A percentile compares a stretch with the other conserved stretches of the same genome.
Conservation (phyloP, 345 rosid species). For the Acer negundo region DNA sequence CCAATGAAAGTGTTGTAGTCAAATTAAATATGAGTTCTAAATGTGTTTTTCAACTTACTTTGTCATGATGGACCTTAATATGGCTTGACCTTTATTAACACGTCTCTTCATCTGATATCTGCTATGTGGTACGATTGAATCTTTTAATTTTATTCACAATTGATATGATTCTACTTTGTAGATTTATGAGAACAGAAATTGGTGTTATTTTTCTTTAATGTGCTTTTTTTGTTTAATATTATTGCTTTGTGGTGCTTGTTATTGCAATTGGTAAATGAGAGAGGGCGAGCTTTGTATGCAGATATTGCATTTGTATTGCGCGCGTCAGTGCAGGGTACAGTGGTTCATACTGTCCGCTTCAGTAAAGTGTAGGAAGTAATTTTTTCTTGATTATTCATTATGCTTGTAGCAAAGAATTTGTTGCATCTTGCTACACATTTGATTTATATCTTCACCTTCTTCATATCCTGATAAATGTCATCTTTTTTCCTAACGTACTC, state of each 20-base stretch:
- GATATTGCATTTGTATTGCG: background rate
- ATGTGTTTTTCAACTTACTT: background rate
- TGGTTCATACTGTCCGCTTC: background rate
- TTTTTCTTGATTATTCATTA: background rate
- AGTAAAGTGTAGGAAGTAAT: background rate
- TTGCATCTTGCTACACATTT: background rate
- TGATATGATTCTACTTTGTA: background rate
- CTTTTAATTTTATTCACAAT: background rate
- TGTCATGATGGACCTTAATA: background rate
- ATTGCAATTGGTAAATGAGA: background rate
- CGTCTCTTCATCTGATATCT: background rate
- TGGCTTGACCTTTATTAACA: background rate
- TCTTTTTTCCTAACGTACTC: background rate
- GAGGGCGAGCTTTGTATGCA: background rate
- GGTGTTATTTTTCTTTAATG: background rate
- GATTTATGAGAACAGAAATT: background rate
- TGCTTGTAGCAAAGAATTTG: background rate
- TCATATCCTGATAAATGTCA: background rate
- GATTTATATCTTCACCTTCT: conserved; percentile 1
- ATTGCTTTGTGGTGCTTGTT: conserved; percentile 1
- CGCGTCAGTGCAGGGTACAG: conserved; percentile 15
- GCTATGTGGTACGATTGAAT: background rate
- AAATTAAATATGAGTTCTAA: background rate
- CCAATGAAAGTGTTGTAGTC: background rate
- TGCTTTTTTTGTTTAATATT: background rate